Conservation (phyloP, 352 stramenopile genomes). For the Phytophthora capsici region DNA sequence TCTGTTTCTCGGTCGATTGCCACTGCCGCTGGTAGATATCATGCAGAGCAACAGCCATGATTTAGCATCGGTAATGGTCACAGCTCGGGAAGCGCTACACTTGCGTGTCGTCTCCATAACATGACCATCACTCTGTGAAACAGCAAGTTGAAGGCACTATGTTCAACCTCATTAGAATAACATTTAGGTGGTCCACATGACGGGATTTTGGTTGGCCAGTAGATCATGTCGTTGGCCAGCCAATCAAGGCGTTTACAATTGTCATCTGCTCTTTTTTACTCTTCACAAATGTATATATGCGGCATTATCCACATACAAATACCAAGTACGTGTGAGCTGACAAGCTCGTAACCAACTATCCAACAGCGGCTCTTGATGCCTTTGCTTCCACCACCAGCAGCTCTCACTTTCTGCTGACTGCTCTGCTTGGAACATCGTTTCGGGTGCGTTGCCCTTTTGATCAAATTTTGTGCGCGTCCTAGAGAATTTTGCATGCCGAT, state of each 20-base stretch:
- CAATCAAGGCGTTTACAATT: slow-evolving; percentile 18
- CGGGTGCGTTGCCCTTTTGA: slow-evolving; percentile 39
- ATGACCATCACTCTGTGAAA: not conserved
- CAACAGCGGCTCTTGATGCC: not conserved
- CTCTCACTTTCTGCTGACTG: slow-evolving; percentile 93
- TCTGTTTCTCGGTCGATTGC: slow-evolving; percentile 10
- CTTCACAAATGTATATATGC: slow-evolving; percentile 13
- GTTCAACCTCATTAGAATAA: slow-evolving; percentile 4
- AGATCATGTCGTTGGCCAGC: slow-evolving; percentile 18
- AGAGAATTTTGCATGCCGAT: not conserved
- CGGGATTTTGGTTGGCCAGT: slow-evolving; percentile 43
- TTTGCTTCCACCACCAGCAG: not conserved
- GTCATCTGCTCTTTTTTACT: not conserved
- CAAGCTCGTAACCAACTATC: slow-evolving; percentile 29
- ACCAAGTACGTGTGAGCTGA: not conserved
- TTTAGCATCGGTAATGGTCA: not conserved
- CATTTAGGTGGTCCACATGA: slow-evolving; percentile 13
- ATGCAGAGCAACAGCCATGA: not conserved
- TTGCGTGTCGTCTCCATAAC: not conserved
- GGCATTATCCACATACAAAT: slow-evolving; percentile 7
- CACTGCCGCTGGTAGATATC: slow-evolving; percentile 9
- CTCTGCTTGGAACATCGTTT: slow-evolving; percentile 87
- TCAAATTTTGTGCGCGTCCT: not conserved
- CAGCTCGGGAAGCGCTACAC: slow-evolving; percentile 1
- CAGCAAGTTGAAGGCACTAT: slow-evolving; percentile 17